Evolutionary conservation across 352 stramenopile species (phyloP).

Genomic region (Aphanomyces invadans): DNA sequence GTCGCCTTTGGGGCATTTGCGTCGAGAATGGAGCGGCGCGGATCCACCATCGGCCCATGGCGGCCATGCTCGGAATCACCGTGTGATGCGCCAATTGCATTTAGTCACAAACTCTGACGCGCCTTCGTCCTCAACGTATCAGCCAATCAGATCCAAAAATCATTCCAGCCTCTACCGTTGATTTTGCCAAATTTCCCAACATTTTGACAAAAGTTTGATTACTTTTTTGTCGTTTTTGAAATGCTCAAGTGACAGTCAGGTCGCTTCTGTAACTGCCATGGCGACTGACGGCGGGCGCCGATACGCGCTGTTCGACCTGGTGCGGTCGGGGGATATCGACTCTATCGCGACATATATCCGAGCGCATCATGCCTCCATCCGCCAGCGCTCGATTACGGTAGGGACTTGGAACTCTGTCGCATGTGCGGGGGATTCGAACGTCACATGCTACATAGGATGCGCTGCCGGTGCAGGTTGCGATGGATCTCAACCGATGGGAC

Average conservation of each 20-base stretch:
- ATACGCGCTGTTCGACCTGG: conserved; percentile 17
- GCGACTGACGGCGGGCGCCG: not conserved
- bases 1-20: not conserved
- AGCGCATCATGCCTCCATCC: not conserved
- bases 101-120: too few species aligned
- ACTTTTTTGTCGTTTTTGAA: not conserved
- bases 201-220: not conserved
- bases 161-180: not conserved
- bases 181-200: not conserved
- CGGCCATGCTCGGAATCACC: too few species aligned
- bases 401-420: too few species aligned
- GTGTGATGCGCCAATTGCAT: too few species aligned
- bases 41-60: too few species aligned
- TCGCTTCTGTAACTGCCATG: not conserved
- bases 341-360: not conserved
- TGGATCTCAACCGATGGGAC: conserved; percentile 19
- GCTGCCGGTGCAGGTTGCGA: conserved; percentile 14
- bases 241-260: not conserved
- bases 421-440: not conserved
- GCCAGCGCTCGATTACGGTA: conserved; percentile 12
- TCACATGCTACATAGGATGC: not conserved
- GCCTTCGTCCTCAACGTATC: too few species aligned
- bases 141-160: not conserved
- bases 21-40: not conserved
- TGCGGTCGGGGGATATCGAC: conserved; percentile 3